phyloP scores from a whole-genome alignment of 768 basidiomycete species.

The Boletus barrowsii region DNA sequence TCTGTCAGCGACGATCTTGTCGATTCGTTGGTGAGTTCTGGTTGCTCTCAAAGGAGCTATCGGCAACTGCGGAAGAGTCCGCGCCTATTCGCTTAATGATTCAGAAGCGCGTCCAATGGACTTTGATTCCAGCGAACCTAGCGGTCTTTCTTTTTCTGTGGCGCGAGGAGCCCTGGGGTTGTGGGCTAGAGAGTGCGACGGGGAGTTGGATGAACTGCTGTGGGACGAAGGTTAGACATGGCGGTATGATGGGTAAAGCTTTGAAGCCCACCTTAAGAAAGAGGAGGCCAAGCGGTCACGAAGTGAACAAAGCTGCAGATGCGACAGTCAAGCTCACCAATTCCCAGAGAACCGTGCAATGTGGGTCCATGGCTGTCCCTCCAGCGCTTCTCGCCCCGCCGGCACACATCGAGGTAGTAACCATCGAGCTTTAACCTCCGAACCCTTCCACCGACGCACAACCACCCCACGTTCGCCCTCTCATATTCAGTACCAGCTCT shows the following conservation, averaged over 20 bases:
- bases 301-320: neutral
- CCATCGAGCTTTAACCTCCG: conserved; percentile 1
- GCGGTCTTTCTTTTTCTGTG: conserved; percentile 37
- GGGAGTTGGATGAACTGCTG: conserved; percentile 34
- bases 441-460: neutral
- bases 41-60: conserved; percentile 43
- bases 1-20: conserved; percentile 76
- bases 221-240: conserved; percentile 3
- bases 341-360: neutral
- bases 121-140: conserved; percentile 37
- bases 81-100: conserved; percentile 50
- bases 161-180: conserved; percentile 14
- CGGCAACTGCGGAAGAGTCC: conserved; percentile 50
- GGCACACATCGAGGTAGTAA: conserved; percentile 7
- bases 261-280: neutral
- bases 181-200: conserved; percentile 32
- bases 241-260: neutral
- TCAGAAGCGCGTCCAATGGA: conserved; percentile 47
- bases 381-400: neutral
- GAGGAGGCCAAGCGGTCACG: neutral
- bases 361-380: conserved; percentile 6
- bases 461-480: neutral
- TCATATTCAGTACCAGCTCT: neutral
- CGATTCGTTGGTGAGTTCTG: conserved; percentile 29
- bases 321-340: conserved; percentile 9